A percentile compares a stretch with the other conserved stretches of the same genome.
These are phyloP conservation scores for Geotrichum bryndzae DNA, from an alignment of 1,139 yeast species.

Conservation along the genomic window DNA sequence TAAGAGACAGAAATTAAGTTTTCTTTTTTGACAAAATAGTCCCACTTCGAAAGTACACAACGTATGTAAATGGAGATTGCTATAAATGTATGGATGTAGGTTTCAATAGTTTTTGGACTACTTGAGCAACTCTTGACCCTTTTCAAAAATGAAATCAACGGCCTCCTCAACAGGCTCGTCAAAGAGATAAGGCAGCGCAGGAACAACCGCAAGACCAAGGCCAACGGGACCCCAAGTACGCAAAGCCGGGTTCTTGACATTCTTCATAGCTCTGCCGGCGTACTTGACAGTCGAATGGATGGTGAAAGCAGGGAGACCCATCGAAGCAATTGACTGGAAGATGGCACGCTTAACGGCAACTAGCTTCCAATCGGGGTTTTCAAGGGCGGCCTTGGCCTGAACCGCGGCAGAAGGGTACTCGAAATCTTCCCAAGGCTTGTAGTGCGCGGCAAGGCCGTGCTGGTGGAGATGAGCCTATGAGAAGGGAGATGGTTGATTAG, in stretches of 20 bases:
- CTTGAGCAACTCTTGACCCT: conserved; percentile 41
- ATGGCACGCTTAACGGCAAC: conserved; percentile 64
- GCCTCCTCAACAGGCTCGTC: conserved; percentile 79
- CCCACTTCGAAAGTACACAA: no score
- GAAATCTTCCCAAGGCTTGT: conserved; percentile 61
- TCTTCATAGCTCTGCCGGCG: conserved; percentile 48
- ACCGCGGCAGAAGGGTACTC: conserved; percentile 35
- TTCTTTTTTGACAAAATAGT: no score
- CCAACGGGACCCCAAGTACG: conserved; percentile 72
- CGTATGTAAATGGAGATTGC: no score
- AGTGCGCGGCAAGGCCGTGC: conserved; percentile 62
- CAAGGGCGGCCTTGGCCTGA: conserved; percentile 37
- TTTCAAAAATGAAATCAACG: conserved; percentile 57
- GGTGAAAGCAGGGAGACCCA: conserved; percentile 85
- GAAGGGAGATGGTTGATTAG: background rate
- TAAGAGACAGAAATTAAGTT: no score
- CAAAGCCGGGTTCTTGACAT: conserved; percentile 46
- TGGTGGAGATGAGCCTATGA: conserved; percentile 49
- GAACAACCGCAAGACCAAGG: conserved; percentile 70
- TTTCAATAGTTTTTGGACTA: background rate
- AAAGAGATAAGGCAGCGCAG: conserved; percentile 68
- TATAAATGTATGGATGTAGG: no score
- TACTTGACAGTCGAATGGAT: conserved; percentile 75
- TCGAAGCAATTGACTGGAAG: conserved; percentile 75
- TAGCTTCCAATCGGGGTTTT: conserved; percentile 55